A percentile compares a stretch with the other conserved stretches of the same genome.
Evolutionary conservation across 2,329 filamentous ascomycete genomes (phyloP).

Genomic region (Aplosporella prunicola): DNA sequence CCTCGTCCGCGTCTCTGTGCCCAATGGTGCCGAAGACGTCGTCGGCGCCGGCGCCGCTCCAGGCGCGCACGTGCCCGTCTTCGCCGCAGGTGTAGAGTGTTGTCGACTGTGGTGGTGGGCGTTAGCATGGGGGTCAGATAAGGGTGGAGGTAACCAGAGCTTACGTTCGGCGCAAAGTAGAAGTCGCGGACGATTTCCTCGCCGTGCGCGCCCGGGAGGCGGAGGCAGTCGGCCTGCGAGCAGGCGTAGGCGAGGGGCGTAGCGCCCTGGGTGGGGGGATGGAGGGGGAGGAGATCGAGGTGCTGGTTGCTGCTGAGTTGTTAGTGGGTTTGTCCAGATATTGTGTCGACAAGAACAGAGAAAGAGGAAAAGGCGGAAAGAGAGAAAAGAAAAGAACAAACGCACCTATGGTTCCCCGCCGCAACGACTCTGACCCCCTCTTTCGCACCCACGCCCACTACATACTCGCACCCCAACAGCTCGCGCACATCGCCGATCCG

Average conservation of each 20-base stretch:
- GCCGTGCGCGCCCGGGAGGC: constrained; percentile 36
- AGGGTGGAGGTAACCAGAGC: constrained; percentile 6
- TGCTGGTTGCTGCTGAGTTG: constrained; percentile 18
- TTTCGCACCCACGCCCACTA: constrained; percentile 55
- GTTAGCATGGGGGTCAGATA: not conserved
- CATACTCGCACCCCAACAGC: constrained; percentile 61
- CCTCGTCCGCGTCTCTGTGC: constrained; percentile 18
- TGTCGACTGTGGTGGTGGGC: constrained; percentile 17
- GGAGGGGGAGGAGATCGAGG: constrained; percentile 24
- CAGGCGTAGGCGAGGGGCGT: constrained; percentile 23
- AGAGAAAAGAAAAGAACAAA: constrained; percentile 12
- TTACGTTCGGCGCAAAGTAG: constrained; percentile 29
- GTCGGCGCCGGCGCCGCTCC: constrained; percentile 21
- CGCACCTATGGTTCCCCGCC: constrained; percentile 58
- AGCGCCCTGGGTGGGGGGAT: not conserved
- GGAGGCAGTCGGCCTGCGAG: constrained; percentile 17
- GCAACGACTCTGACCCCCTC: constrained; percentile 54
- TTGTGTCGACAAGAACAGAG: no score
- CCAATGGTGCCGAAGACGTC: constrained; percentile 17
- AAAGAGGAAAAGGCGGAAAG: no score
- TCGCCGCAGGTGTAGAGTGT: constrained; percentile 41
- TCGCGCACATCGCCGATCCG: constrained; percentile 59
- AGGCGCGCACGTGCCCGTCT: constrained; percentile 37
- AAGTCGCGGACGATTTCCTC: constrained; percentile 41
- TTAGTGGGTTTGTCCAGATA: no score